Percentiles rank a stretch among this genome's conserved stretches.
Conservation (phyloP, 768 basidiomycete species). For the Boletus sp. region DNA sequence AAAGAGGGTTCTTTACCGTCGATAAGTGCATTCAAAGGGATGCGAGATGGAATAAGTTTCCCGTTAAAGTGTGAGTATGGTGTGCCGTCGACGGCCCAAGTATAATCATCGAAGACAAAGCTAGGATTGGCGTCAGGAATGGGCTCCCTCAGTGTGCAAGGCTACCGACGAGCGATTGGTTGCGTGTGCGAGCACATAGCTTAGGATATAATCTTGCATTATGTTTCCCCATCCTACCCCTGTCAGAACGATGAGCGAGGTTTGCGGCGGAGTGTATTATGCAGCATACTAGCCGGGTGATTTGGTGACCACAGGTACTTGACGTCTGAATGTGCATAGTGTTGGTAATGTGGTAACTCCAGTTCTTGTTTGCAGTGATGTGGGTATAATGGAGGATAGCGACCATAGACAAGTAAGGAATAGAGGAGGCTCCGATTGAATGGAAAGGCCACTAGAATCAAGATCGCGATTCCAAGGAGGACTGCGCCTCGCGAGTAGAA, state of each 20-base stretch:
- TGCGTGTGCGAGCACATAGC: slow-evolving; percentile 33
- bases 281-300: slow-evolving; percentile 31
- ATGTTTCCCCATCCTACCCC: slow-evolving; percentile 39
- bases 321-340: slow-evolving; percentile 31
- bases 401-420: slow-evolving; percentile 13
- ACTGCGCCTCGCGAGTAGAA: slow-evolving; percentile 1
- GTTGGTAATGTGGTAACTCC: slow-evolving; percentile 39
- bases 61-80: slow-evolving; percentile 36
- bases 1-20: slow-evolving; percentile 23
- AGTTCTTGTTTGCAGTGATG: slow-evolving; percentile 37
- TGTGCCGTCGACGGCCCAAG: slow-evolving; percentile 35
- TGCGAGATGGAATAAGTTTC: slow-evolving; percentile 35
- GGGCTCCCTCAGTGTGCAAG: background rate
- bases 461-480: slow-evolving; percentile 4
- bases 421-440: slow-evolving; percentile 22
- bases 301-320: slow-evolving; percentile 48
- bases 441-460: slow-evolving; percentile 19
- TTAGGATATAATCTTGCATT: slow-evolving; percentile 39
- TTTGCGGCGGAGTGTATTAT: background rate
- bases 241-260: slow-evolving; percentile 9
- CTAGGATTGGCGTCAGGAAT: slow-evolving; percentile 16
- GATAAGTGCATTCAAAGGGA: slow-evolving; percentile 38
- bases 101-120: slow-evolving; percentile 43
- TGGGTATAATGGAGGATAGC: slow-evolving; percentile 42
- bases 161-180: slow-evolving; percentile 34